These are phyloP conservation scores for Dovyalis caffra DNA, from an alignment of 345 rosid genomes.

Conservation along the genomic window DNA sequence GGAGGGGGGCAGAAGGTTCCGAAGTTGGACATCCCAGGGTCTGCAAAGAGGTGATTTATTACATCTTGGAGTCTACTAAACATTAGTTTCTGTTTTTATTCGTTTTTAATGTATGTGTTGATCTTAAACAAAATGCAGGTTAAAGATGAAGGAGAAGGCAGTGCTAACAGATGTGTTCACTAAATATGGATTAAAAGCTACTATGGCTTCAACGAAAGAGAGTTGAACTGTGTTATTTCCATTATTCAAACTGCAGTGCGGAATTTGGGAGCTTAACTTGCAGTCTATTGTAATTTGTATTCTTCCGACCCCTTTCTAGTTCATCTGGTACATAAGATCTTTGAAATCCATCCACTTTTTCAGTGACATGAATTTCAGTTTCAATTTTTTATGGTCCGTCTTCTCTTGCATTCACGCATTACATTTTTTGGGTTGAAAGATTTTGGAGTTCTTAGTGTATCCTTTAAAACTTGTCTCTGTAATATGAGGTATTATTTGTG, in stretches of 20 bases:
- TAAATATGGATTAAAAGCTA: slow-evolving; percentile 59
- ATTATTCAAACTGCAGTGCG: background rate
- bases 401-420: background rate
- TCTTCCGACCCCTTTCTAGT: background rate
- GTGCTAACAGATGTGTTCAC: slow-evolving; percentile 58
- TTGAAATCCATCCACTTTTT: background rate
- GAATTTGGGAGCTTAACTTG: background rate
- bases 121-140: slow-evolving; percentile 38
- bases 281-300: background rate
- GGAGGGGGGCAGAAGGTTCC: slow-evolving; percentile 35
- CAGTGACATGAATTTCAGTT: background rate
- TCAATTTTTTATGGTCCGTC: background rate
- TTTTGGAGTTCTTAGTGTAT: background rate
- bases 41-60: slow-evolving; percentile 54
- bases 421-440: background rate
- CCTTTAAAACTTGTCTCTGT: background rate
- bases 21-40: slow-evolving; percentile 50
- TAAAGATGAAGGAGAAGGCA: slow-evolving; percentile 78
- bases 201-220: slow-evolving; percentile 35
- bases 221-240: slow-evolving; percentile 9
- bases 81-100: background rate
- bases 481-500: no score
- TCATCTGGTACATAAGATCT: background rate
- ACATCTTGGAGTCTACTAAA: background rate
- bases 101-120: background rate